Evolutionary conservation across 164 flowering plant genomes (phyloP).

Genomic region (Tetrastigma voinierianum): DNA sequence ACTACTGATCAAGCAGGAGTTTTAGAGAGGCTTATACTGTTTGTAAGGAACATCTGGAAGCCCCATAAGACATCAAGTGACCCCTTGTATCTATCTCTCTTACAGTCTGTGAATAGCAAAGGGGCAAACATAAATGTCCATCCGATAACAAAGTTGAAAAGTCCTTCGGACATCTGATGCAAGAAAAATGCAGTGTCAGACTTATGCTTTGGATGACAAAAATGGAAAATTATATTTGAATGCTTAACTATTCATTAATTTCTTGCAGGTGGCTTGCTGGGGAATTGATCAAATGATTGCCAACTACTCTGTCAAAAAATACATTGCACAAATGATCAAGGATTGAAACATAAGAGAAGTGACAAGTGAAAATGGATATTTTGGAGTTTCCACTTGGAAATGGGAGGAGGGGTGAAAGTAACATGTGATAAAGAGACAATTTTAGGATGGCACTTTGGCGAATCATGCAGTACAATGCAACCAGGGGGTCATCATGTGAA

Average conservation of each 20-base stretch:
- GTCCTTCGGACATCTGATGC: conserved; percentile 75
- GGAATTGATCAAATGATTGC: conserved; percentile 71
- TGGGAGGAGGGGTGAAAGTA: no score
- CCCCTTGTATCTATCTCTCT: conserved; percentile 66
- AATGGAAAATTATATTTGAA: not conserved
- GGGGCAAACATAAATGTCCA: conserved; percentile 99
- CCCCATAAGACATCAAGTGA: conserved; percentile 90
- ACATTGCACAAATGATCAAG: conserved; percentile 24
- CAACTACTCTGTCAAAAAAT: conserved; percentile 79
- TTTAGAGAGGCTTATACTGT: conserved; percentile 51
- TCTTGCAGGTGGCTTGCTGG: conserved; percentile 92
- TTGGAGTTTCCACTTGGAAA: no score
- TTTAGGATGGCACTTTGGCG: no score
- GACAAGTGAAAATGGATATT: no score
- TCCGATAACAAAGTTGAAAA: conserved; percentile 93
- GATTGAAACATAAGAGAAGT: not conserved
- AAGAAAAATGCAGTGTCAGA: conserved; percentile 2
- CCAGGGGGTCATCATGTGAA: no score
- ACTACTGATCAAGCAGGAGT: conserved; percentile 1
- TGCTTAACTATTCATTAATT: not conserved
- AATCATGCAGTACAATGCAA: no score
- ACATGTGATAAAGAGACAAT: no score
- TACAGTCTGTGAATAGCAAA: conserved; percentile 73
- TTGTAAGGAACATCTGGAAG: conserved; percentile 93
- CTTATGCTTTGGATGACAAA: not conserved